Evolutionary conservation across 805 yeast species (phyloP), one percentile per base, ranked within the genome.

Genomic region (Lipomyces yamanashiensis): DNA sequence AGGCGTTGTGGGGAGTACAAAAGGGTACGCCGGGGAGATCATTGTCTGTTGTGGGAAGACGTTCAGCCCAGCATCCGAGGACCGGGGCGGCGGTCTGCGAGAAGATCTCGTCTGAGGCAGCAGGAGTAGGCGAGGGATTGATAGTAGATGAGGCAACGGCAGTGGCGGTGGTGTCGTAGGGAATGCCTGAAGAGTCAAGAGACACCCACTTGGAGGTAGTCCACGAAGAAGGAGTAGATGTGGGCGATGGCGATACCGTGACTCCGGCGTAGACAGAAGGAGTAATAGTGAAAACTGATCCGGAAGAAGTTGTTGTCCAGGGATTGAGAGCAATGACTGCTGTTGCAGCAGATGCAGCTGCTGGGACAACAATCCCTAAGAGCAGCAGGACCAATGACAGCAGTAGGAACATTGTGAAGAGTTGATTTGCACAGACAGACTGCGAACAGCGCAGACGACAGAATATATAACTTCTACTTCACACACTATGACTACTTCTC

Each of bases 221-320:
- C 19, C 77, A 71, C 37, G 63, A 54, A 1, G 77, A 67, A 10
- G 76, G 73, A 4, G 57, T 53, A 9, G 66, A 3, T 7, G 66
- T 59, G 41, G 83, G 82, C 1, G 81, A 77, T 1, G 76, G 81
- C 47, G 78, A 76, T 61, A 82, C 81, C 1, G 87, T 84, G 15
- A 84, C 86, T 43, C 86, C 86, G 52, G 80, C 84, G 66, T 83
- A 80, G 50, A 87, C 87, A 0, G 79, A 79, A 1, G 96, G 91
- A 0, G 93, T 90, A 66, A 87, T 87, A 0, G 62, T 58, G 49
- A 61, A 34, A 37, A 66, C 64, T 2, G 53, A 41, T 2, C 69
- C 71, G 21, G 64, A 19, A 9, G 58, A n/a, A 1, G 70, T 69
- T 19, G 71, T 57, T 4, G 63, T 56, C 71, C 71, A 69, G 13